Base-by-base conservation (phyloP, 805 yeast genomes). In the Danielozyma ontarioensis region DNA sequence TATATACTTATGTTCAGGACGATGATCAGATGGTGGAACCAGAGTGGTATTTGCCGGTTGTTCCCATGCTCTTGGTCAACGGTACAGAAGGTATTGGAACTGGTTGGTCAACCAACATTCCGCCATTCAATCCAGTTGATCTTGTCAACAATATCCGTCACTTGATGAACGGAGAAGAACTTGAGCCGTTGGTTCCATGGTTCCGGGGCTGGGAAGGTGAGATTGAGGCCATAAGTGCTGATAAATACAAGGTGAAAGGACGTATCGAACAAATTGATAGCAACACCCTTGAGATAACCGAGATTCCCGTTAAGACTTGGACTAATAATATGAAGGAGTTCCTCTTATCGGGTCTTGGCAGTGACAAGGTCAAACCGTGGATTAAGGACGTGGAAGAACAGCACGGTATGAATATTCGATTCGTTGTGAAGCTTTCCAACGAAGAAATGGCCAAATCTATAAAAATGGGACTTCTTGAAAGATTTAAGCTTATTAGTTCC, bases 81-180 rank as follows among this genome's bases (percentile, higher is more conserved):
- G 98, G 98, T 37, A 73, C 90, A 6, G 98, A 93, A 60, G 98
- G 98, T 65, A 93, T 93, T 57, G 98, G 98, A 41, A 89, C 98
- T 29, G 98, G 98, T 45, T 93, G 97, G 97, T 85, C 96, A 44
- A 88, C 97, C 1, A 78, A 76, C 40, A 82, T 93, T 42, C 98
- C 98, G 1, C 78, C 85, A 26, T 90, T 75, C 62, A 88, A 93
- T 54, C 98, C 98, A 0, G 48, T 57, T 11, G 97, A 90, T 52
- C 68, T 93, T 39, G 87, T 87, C 17, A 64, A 59, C 2, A 93
- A 93, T 48, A 64, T 93, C 21, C 76, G 77, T 38, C 75, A 74
- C 26, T 53, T 93, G 47, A 79, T 93, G 87, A 65, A 70, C 13
- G 83, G 78, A 7, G 82, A 86, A 48, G 83, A 77, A 23, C 53